Percentiles rank a stretch among this genome's conserved stretches.
These are phyloP conservation scores for Xanthoconium separans DNA, from an alignment of 1,284 basidiomycete species.

Conservation along the genomic window DNA sequence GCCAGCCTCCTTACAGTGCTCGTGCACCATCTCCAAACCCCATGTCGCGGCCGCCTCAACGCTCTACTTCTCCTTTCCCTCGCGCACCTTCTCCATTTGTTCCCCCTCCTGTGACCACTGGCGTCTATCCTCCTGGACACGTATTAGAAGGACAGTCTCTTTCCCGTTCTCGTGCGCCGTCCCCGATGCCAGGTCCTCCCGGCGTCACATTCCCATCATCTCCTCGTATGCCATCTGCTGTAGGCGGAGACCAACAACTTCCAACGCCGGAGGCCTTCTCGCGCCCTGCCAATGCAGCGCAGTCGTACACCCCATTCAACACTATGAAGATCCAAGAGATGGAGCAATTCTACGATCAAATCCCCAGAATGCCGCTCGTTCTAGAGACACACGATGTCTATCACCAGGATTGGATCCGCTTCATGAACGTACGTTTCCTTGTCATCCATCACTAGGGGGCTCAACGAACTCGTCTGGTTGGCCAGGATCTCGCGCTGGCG, in stretches of 20 bases:
- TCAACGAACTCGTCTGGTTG: slow-evolving; percentile 2
- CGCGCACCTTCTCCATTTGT: slow-evolving; percentile 37
- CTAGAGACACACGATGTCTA: slow-evolving; percentile 76
- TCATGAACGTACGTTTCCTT: slow-evolving; percentile 57
- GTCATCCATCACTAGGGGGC: not conserved
- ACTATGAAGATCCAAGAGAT: slow-evolving; percentile 69
- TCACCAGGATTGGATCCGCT: slow-evolving; percentile 72
- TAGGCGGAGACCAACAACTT: slow-evolving; percentile 41
- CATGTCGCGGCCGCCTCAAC: slow-evolving; percentile 26
- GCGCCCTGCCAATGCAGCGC: slow-evolving; percentile 63
- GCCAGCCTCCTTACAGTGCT: slow-evolving; percentile 25
- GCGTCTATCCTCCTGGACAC: slow-evolving; percentile 53
- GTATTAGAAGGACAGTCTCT: slow-evolving; percentile 51
- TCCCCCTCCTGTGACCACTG: slow-evolving; percentile 14
- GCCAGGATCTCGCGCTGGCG: slow-evolving; percentile 64
- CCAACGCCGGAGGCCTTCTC: slow-evolving; percentile 67
- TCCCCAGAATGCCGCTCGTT: slow-evolving; percentile 68
- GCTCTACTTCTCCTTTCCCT: slow-evolving; percentile 37
- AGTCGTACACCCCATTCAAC: slow-evolving; percentile 68
- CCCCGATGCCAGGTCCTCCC: slow-evolving; percentile 36
- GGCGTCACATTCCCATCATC: slow-evolving; percentile 27
- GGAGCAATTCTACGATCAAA: slow-evolving; percentile 63
- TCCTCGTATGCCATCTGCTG: slow-evolving; percentile 30
- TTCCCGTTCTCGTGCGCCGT: slow-evolving; percentile 34
- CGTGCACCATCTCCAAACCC: slow-evolving; percentile 32